Base-by-base conservation (phyloP, 208 protist genomes). In the Leishmania aethiopica region DNA sequence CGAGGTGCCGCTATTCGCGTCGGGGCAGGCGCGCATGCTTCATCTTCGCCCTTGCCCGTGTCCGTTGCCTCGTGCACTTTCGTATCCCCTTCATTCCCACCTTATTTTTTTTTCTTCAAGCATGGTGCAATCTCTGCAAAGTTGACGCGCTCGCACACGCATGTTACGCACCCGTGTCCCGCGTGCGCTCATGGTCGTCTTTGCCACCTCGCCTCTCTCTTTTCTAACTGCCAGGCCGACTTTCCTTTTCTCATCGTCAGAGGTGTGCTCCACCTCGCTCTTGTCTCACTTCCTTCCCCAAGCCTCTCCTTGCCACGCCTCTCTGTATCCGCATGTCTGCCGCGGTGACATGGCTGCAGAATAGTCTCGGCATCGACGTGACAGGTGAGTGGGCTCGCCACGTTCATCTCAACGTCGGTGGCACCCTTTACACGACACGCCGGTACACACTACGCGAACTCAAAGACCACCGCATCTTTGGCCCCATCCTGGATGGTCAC, bases 351-450 rank as follows among this genome's bases (percentile, higher is more conserved):
- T 93, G 82, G 73, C 32, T 78, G 66, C 91, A 83, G 81, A 78
- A 57, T 78, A 86, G 83, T 49, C 81, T 80, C 75, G 88, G 82
- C 49, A 66, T 91, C 42, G 89, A 94, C 67, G 79, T 89, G 28
- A 92, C 81, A 8, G 87, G 84, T 4, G 87, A 93, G 69, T 90
- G 82, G 87, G 69, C 69, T 28, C 83, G 88, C 57, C 82, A 84
- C 69, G 49, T 96, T 35, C 77, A 84, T 75, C 83, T 95, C 64
- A 96, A 92, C 82, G 90, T 94, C 47, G 91, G 93, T 53, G 93
- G 93, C 13, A 78, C 88, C n/a, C 57, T 86, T 47, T 95, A 91
- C 85, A 77, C 88, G 35, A 91, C 89, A 15, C 75, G 80, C 10
- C 84, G 85, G 15, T 77, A 85, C 57, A 89, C 85, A 17, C 83